phyloP scores from a whole-genome alignment of 306 rosid species.

The Pachyrhizus erosus region DNA sequence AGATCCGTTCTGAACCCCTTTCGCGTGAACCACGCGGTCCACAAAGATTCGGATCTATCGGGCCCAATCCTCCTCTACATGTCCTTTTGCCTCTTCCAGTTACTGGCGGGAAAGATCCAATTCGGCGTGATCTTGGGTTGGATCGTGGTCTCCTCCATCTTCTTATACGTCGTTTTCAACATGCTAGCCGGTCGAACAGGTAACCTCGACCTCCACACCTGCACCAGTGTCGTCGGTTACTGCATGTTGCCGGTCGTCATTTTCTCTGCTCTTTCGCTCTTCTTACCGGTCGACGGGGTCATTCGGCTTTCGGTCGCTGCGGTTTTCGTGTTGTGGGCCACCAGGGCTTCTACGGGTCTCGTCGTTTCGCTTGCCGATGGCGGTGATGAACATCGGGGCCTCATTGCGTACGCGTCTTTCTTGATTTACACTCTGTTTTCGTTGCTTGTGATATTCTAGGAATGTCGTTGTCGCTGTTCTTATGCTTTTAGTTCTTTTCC shows the following conservation, averaged over 20 bases:
- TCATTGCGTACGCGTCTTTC: conserved; percentile 93
- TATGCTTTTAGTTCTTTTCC: conserved; percentile 40
- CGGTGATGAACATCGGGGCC: conserved; percentile 88
- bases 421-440: conserved; percentile 95
- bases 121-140: conserved; percentile 95
- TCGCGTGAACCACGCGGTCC: conserved; percentile 71
- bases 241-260: conserved; percentile 87
- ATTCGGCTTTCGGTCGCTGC: conserved; percentile 64
- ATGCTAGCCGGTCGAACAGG: conserved; percentile 95
- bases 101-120: conserved; percentile 96
- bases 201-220: conserved; percentile 85
- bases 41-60: conserved; percentile 86
- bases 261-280: conserved; percentile 76
- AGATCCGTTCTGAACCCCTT: conserved; percentile 85
- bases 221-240: conserved; percentile 94
- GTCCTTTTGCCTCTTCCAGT: conserved; percentile 82
- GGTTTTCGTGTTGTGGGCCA: conserved; percentile 86
- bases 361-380: conserved; percentile 87
- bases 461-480: conserved; percentile 39
- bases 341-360: conserved; percentile 81
- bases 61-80: conserved; percentile 95
- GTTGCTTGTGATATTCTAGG: conserved; percentile 84
- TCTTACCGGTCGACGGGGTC: conserved; percentile 70
- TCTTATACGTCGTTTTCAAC: conserved; percentile 90
- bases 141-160: conserved; percentile 92